Evolutionary conservation across 495 filamentous ascomycete species (phyloP).

Genomic region (Aspergillus biplanus): DNA sequence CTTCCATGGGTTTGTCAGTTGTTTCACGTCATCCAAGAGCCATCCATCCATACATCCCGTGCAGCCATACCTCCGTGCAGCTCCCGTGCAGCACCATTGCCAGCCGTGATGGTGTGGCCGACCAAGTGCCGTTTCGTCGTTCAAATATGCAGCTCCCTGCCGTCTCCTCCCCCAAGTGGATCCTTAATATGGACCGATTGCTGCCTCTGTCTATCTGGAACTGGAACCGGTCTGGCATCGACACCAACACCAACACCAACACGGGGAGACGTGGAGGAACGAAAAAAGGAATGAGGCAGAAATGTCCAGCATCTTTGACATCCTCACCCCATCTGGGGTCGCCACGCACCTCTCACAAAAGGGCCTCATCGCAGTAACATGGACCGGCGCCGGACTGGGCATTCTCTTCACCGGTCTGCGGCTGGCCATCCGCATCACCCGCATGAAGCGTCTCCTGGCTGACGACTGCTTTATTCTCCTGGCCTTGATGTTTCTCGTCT

Average conservation of each 20-base stretch:
- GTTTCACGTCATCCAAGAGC: too few species aligned
- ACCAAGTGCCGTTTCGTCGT: not conserved
- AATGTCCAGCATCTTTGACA: not conserved
- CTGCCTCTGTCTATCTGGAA: too few species aligned
- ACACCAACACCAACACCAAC: too few species aligned
- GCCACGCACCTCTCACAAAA: constrained; percentile 19
- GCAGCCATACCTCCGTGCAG: not conserved
- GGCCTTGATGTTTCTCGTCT: constrained; percentile 37
- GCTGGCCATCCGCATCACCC: constrained; percentile 38
- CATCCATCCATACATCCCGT: not conserved
- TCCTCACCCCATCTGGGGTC: constrained; percentile 13
- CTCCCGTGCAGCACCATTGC: not conserved
- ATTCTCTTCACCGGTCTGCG: constrained; percentile 43
- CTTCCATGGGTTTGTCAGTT: too few species aligned
- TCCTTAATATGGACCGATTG: too few species aligned
- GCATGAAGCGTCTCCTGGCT: constrained; percentile 29
- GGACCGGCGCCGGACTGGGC: constrained; percentile 38
- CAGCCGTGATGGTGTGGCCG: not conserved
- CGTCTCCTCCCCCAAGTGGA: too few species aligned
- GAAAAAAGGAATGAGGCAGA: not conserved
- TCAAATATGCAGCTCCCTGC: constrained; percentile 7
- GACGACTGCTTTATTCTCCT: constrained; percentile 52
- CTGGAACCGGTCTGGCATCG: too few species aligned
- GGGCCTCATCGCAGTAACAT: constrained; percentile 27
- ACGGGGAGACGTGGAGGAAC: not conserved